Evolutionary conservation across 805 yeast genomes (phyloP).

Genomic region (Ascoidea tarda): DNA sequence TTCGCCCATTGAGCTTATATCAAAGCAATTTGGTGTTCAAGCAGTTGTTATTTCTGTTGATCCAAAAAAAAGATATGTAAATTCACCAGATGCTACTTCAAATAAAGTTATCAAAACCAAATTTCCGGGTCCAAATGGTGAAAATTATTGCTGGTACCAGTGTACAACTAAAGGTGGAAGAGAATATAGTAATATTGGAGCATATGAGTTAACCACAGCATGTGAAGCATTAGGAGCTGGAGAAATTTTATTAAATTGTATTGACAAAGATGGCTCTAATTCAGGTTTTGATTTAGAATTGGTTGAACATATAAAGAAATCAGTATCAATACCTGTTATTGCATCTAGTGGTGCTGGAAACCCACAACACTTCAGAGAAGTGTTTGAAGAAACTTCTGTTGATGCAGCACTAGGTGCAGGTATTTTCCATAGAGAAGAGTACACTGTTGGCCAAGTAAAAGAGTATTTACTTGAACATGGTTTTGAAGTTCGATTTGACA

Average conservation of each 20-base stretch:
- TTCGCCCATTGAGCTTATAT: constrained; percentile 87
- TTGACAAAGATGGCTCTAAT: constrained; percentile 94
- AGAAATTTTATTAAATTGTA: constrained; percentile 83
- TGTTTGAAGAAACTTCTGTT: constrained; percentile 62
- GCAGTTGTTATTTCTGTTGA: constrained; percentile 99
- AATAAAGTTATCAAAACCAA: constrained; percentile 53
- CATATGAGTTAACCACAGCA: constrained; percentile 74
- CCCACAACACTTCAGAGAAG: constrained; percentile 84
- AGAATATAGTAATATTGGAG: constrained; percentile 70
- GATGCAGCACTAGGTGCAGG: constrained; percentile 99
- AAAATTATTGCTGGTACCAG: constrained; percentile 82
- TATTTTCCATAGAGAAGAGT: constrained; percentile 93
- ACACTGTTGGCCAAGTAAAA: constrained; percentile 77
- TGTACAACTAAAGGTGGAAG: constrained; percentile 97
- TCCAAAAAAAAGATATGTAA: constrained; percentile 79
- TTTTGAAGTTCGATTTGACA: constrained; percentile 62
- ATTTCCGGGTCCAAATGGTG: constrained; percentile 77
- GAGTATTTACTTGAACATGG: constrained; percentile 41
- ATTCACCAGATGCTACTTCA: constrained; percentile 38
- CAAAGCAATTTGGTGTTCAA: constrained; percentile 85
- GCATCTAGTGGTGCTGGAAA: constrained; percentile 97
- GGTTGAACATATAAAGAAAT: constrained; percentile 58
- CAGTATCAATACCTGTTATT: constrained; percentile 82
- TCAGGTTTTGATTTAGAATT: constrained; percentile 88
- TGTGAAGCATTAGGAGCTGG: constrained; percentile 95